Percentiles rank a stretch among this genome's conserved stretches.
phyloP scores from a whole-genome alignment of 306 rosid genomes.

The Ammopiptanthus mongolicus region DNA sequence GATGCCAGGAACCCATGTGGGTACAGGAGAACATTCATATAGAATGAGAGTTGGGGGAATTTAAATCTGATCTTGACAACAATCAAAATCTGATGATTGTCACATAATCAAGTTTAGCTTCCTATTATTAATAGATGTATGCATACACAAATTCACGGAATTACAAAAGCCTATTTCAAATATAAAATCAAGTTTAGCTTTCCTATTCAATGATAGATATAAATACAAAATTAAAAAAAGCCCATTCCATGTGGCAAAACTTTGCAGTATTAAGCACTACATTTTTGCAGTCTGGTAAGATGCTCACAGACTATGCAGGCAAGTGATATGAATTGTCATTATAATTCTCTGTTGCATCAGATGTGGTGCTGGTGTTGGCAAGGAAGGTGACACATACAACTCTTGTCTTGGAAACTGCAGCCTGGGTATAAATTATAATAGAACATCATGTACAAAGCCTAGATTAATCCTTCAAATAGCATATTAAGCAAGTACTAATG shows the following conservation, averaged over 20 bases:
- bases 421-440: constrained; percentile 40
- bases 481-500: background rate
- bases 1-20: constrained; percentile 93
- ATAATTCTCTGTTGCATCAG: constrained; percentile 63
- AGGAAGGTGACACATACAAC: constrained; percentile 74
- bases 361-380: constrained; percentile 51
- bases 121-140: too few species aligned
- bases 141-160: too few species aligned
- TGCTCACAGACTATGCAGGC: constrained; percentile 84
- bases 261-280: constrained; percentile 68
- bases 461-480: background rate
- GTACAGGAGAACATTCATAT: constrained; percentile 90
- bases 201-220: too few species aligned
- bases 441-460: background rate
- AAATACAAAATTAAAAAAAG: too few species aligned
- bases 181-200: too few species aligned
- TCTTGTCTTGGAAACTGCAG: constrained; percentile 61
- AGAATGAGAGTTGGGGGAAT: constrained; percentile 5
- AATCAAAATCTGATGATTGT: constrained; percentile 17
- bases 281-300: constrained; percentile 79
- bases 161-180: too few species aligned
- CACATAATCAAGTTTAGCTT: too few species aligned
- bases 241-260: constrained; percentile 32
- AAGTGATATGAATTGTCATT: constrained; percentile 48
- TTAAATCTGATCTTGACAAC: constrained; percentile 29